Evolutionary conservation across 1,284 basidiomycete genomes (phyloP), one percentile per base, ranked within the genome.

Genomic region (Polyporus tsugae): DNA sequence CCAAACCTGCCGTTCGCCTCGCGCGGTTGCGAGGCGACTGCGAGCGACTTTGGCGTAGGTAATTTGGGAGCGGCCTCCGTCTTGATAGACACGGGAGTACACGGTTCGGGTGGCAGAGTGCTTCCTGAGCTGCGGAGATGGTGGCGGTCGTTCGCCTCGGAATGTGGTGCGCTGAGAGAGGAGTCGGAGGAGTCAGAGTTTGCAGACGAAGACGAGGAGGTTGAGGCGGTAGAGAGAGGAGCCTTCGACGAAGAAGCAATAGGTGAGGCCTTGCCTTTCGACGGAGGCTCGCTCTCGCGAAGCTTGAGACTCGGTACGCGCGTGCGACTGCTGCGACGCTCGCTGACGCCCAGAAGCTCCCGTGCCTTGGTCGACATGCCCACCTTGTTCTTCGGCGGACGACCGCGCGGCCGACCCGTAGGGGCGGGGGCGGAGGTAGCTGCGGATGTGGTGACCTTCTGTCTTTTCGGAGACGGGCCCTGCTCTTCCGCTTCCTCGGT

Each of bases 1-100:
- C 85, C 85, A 64, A 86, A 86, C 22, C 85, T 79, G 55, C 85
- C 85, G 68, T 86, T 85, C 41, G 78, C 77, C 68, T 84, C 84
- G 57, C 85, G 82, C 7, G 85, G 85, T 70, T 87, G 86, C n/a
- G 75, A 75, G 63, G 85, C 84, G 58, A 86, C 83, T 19, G 83
- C 85, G 35, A 84, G 73, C 5, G 83, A 82, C 74, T 85, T 86
- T 41, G 85, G 83, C 57, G 78, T 82, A 42, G 77, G 77, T 11
- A 74, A 22, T 53, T 75, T 74, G 15, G 72, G 62, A 22, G 67
- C 64, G n/a, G 69, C 64, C 49, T 74, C 74, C 52, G 70, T 71
- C 66, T 67, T 70, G 55, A 72, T 69, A 42, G 53, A 55, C n/a
- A 76, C 73, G 11, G 70, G 65, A 0, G 66, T 68, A 19, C 35